phyloP scores from a whole-genome alignment of 208 protist genomes.

The Entamoeba histolytica region DNA sequence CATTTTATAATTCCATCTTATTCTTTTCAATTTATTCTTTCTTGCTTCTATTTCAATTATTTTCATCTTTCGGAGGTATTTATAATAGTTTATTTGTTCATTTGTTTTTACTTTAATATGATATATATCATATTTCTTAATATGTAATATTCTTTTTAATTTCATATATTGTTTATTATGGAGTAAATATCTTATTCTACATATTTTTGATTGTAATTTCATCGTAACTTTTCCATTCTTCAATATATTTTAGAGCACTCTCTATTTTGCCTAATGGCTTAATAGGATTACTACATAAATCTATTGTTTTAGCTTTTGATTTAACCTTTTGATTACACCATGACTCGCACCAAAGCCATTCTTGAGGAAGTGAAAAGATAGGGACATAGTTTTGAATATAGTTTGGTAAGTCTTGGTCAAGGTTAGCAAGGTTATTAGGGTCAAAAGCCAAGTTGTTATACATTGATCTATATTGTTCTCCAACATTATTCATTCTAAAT shows the following conservation, averaged over 20 bases:
- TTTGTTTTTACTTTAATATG: too few species aligned
- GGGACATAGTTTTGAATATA: conserved; percentile 63
- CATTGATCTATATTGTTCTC: conserved; percentile 58
- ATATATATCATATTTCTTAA: too few species aligned
- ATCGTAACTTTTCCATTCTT: conserved; percentile 14
- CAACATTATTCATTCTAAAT: conserved; percentile 55
- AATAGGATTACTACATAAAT: conserved; percentile 47
- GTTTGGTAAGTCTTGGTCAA: conserved; percentile 83
- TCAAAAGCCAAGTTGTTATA: conserved; percentile 63
- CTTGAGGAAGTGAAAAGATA: conserved; percentile 77
- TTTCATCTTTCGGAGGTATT: too few species aligned
- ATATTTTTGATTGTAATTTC: not conserved
- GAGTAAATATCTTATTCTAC: too few species aligned
- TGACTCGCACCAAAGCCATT: conserved; percentile 87
- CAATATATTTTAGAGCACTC: conserved; percentile 2
- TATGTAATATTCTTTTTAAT: too few species aligned
- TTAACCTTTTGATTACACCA: conserved; percentile 63
- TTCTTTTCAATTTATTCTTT: too few species aligned
- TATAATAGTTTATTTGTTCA: too few species aligned
- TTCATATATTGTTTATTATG: too few species aligned
- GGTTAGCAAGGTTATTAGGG: conserved; percentile 55
- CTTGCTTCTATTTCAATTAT: too few species aligned
- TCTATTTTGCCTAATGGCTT: conserved; percentile 44
- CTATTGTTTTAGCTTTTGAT: conserved; percentile 36
- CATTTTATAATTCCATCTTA: too few species aligned